Conservation (phyloP, 1,284 basidiomycete species). For the Cutaneotrichosporon sp. region DNA sequence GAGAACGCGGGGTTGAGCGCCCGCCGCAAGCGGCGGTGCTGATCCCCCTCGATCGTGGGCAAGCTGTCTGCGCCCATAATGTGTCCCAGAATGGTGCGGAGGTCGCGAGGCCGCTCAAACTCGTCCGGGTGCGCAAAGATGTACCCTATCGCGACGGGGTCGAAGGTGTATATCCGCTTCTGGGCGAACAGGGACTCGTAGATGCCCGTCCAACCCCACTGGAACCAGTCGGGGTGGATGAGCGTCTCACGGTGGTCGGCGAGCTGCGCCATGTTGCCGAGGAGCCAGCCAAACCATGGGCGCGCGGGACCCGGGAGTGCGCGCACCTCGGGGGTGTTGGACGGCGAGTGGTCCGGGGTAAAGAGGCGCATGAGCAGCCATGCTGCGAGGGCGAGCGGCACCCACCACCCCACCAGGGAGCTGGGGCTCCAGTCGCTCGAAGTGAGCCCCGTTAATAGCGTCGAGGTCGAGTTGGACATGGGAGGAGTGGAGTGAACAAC, state of each 20-base stretch:
- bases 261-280: constrained; percentile 15
- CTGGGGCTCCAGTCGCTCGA: background rate
- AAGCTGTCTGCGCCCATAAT: constrained; percentile 46
- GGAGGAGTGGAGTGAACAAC: background rate
- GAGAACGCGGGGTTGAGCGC: constrained; percentile 53
- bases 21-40: constrained; percentile 58
- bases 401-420: background rate
- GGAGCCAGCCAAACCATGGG: background rate
- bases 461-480: background rate
- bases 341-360: background rate
- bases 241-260: constrained; percentile 3
- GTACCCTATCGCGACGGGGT: constrained; percentile 63
- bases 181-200: constrained; percentile 32
- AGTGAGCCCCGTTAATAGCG: background rate
- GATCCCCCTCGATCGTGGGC: constrained; percentile 53
- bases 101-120: constrained; percentile 67
- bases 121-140: constrained; percentile 64
- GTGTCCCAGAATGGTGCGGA: constrained; percentile 59
- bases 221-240: background rate
- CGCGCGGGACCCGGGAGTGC: constrained; percentile 22
- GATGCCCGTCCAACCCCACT: constrained; percentile 28
- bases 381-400: background rate
- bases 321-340: constrained; percentile 5
- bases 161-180: constrained; percentile 62
- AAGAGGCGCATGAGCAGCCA: background rate